Conservation (phyloP, 2,329 filamentous ascomycete species). For the Nigrospora oryzae region DNA sequence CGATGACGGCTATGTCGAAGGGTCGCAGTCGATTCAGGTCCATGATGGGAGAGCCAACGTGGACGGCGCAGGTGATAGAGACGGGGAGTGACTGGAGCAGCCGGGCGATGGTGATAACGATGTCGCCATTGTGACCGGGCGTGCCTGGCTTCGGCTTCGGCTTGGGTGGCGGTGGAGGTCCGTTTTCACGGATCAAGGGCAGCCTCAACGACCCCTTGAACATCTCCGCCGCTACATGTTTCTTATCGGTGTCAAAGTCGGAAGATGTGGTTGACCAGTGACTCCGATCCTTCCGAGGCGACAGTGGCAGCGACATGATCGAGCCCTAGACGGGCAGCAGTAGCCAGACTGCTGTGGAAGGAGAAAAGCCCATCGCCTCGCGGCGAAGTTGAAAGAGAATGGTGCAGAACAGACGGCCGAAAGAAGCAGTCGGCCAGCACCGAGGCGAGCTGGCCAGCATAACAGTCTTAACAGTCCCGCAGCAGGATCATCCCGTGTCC, state of each 20-base stretch:
- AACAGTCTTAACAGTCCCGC: too few species aligned
- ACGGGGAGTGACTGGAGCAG: neutral
- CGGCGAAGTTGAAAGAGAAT: too few species aligned
- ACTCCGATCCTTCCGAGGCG: neutral
- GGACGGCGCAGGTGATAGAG: neutral
- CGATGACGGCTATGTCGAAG: neutral
- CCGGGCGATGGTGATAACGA: neutral
- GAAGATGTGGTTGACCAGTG: constrained; percentile 1
- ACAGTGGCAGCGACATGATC: neutral
- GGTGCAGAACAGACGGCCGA: too few species aligned
- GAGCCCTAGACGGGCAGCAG: neutral
- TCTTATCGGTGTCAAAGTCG: neutral
- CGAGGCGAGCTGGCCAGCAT: too few species aligned
- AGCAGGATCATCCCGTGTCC: too few species aligned
- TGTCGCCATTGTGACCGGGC: constrained; percentile 1
- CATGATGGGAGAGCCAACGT: neutral
- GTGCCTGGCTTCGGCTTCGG: neutral
- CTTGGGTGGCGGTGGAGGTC: too few species aligned
- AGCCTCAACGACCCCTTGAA: too few species aligned
- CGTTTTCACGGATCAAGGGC: too few species aligned
- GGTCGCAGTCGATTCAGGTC: neutral
- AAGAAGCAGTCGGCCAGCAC: too few species aligned
- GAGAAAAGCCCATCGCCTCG: neutral
- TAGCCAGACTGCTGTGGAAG: neutral
- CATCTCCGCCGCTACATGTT: too few species aligned